Base-by-base conservation (phyloP, 192 early-diverging fungal genomes). In the Backusella liffmaniae region DNA sequence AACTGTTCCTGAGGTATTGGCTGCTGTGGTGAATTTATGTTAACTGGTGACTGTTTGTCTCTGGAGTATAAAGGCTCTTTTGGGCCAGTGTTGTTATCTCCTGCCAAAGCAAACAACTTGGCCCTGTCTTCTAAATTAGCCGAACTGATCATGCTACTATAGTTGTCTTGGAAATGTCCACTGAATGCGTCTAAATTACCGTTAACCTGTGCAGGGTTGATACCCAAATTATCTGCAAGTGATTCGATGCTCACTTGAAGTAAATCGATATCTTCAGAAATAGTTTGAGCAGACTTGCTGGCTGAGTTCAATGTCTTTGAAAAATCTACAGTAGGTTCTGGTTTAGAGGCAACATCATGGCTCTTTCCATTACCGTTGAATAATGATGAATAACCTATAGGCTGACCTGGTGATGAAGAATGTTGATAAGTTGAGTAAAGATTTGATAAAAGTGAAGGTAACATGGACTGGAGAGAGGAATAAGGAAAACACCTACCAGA, bases 261-360 rank as follows among this genome's bases (percentile, higher is more conserved):
- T 8, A 49, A 12, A 74, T 79, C 73, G 53, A 79, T 79, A 65
- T 79, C 78, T 35, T 75, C 46, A 35, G 73, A 65, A 36, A 79
- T 79, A 7, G 73, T 66, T 32, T 79, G 73, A 3, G 78, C 78
- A 12, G 78, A 79, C 36, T 67, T 62, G 6, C 73, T 74, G n/a
- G 73, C 78, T 13, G 73, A 41, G 32, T 74, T 67, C 12, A 79
- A 34, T 18, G 69, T 72, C 4, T 72, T 26, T 4, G 78, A 79
- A 36, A 75, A 75, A 66, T 10, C 13, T 9, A 29, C 26, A 62
- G 29, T 26, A 1, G 56, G 23, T 4, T 62, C 56, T 62, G 56
- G 3, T 62, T 62, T 29, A 8, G 56, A 29, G 26, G 26, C 9
- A 10, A 29, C 10, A 7, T n/a, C 56, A 29, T 29, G 23, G n/a